Percentiles rank a stretch among this genome's conserved stretches.
Conservation (phyloP, 1,139 yeast genomes). For the Hyphopichia pseudoburtonii region DNA sequence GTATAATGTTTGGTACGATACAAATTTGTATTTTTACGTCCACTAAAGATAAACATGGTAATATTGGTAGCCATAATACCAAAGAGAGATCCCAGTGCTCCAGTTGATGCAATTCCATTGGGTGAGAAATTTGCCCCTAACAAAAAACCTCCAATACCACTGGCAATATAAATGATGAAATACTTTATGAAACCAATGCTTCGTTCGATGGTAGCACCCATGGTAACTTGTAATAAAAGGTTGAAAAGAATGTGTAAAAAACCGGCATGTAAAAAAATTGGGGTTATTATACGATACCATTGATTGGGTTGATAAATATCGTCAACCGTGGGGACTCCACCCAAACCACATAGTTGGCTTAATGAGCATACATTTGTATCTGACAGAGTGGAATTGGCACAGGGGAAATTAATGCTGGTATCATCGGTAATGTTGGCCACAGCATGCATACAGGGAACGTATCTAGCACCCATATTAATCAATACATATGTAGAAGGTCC, state of each 20-base stretch:
- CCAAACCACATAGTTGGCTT: constrained; percentile 61
- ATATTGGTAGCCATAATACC: constrained; percentile 68
- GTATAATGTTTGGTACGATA: constrained; percentile 44
- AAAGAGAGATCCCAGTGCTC: constrained; percentile 75
- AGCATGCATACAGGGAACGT: constrained; percentile 69
- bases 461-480: constrained; percentile 72
- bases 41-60: constrained; percentile 57
- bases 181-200: constrained; percentile 58
- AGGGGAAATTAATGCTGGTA: constrained; percentile 53
- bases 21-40: constrained; percentile 45
- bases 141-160: constrained; percentile 69
- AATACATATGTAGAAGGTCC: constrained; percentile 74
- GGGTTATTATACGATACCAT: constrained; percentile 70
- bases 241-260: constrained; percentile 69
- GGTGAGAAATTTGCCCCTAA: constrained; percentile 76
- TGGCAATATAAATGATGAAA: constrained; percentile 54
- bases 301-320: constrained; percentile 50
- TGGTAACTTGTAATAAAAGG: constrained; percentile 56
- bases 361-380: constrained; percentile 59
- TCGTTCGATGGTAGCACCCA: constrained; percentile 66
- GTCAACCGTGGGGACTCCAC: constrained; percentile 38
- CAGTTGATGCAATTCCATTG: constrained; percentile 66
- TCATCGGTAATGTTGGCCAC: constrained; percentile 53
- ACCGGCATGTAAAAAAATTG: constrained; percentile 78
- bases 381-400: constrained; percentile 64